Evolutionary conservation across 352 stramenopile species (phyloP).

Genomic region (Globisporangium yorkense): DNA sequence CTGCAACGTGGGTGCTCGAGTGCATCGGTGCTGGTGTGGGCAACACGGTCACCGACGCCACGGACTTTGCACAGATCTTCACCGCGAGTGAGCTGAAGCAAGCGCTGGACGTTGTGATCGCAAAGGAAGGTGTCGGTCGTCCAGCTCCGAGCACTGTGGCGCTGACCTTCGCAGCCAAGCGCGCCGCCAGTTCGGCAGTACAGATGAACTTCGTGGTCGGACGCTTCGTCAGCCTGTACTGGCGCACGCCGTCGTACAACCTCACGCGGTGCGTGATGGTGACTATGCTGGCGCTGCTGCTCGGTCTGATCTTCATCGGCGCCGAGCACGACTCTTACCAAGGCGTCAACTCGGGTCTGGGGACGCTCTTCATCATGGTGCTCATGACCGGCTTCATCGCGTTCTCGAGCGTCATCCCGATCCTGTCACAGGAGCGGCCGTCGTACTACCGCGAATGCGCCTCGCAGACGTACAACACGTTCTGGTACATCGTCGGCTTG

Average conservation of each 20-base stretch:
- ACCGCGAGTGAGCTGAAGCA: no score
- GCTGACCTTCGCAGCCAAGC: not conserved
- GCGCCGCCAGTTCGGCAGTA: not conserved
- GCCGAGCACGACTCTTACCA: conserved; percentile 40
- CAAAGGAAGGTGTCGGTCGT: no score
- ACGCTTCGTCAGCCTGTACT: conserved; percentile 46
- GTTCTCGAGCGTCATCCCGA: not conserved
- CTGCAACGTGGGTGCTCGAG: no score
- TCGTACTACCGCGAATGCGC: no score
- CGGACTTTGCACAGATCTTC: no score
- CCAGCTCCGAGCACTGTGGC: no score
- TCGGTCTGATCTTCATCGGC: conserved; percentile 35
- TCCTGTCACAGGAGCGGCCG: not conserved
- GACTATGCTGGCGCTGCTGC: conserved; percentile 20
- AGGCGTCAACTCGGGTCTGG: conserved; percentile 43
- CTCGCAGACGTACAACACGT: no score
- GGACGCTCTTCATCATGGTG: not conserved
- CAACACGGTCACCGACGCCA: no score
- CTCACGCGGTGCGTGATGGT: conserved; percentile 50
- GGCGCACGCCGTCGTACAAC: conserved; percentile 86
- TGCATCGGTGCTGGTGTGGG: no score
- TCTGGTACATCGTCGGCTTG: no score
- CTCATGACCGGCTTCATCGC: not conserved
- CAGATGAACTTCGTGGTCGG: not conserved
- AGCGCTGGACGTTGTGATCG: no score